These are phyloP conservation scores for Penicillium daleae DNA, from an alignment of 495 filamentous ascomycete genomes.

Conservation along the genomic window DNA sequence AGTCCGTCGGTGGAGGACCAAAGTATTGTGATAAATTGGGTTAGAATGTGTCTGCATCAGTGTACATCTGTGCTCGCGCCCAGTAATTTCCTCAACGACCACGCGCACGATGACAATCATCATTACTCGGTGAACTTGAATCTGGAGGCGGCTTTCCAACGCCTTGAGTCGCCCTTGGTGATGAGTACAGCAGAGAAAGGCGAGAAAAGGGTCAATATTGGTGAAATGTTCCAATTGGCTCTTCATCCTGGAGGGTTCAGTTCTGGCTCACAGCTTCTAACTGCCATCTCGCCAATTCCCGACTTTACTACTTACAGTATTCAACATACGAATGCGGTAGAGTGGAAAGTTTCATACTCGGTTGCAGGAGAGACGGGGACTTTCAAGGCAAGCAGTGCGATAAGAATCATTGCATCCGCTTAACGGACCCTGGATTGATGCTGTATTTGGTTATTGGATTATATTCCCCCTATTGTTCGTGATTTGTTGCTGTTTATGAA, in stretches of 20 bases:
- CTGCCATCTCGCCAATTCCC: neutral
- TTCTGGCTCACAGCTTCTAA: neutral
- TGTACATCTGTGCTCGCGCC: neutral
- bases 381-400: neutral
- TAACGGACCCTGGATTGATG: neutral
- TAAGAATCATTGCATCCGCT: neutral
- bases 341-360: neutral
- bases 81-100: neutral
- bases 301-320: conserved; percentile 10
- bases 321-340: neutral
- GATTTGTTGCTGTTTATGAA: neutral
- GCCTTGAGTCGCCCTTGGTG: neutral
- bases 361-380: conserved; percentile 1
- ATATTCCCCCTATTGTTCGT: neutral
- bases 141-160: neutral
- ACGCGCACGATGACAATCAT: neutral
- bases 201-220: conserved; percentile 2
- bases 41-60: neutral
- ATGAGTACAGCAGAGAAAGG: neutral
- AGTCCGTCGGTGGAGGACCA: neutral
- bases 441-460: neutral
- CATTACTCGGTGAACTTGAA: neutral
- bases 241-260: neutral
- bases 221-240: conserved; percentile 7
- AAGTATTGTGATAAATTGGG: neutral